Conservation (phyloP, 1,284 basidiomycete species). For the Cronartium quercuum region DNA sequence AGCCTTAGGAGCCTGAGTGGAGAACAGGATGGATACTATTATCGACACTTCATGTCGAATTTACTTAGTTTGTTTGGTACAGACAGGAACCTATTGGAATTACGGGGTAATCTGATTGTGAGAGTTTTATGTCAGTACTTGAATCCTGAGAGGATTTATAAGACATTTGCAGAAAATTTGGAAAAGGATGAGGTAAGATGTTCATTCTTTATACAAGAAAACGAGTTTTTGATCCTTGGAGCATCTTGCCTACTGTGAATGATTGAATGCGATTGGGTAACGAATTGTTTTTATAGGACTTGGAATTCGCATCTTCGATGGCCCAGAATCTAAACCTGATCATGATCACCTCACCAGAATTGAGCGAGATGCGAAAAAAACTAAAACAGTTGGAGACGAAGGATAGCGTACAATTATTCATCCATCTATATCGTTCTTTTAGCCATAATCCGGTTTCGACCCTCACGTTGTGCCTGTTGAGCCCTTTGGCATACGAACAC, state of each 20-base stretch:
- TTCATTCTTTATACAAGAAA: too few species aligned
- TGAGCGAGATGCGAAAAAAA: constrained; percentile 84
- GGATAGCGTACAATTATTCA: constrained; percentile 90
- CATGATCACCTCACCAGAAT: constrained; percentile 89
- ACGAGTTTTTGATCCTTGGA: neutral
- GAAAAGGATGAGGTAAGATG: constrained; percentile 85
- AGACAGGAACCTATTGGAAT: constrained; percentile 80
- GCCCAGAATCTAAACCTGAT: constrained; percentile 96
- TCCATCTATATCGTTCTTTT: constrained; percentile 90
- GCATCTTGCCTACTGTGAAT: neutral
- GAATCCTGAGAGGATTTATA: constrained; percentile 91
- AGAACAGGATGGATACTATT: constrained; percentile 87
- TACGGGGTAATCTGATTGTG: constrained; percentile 89
- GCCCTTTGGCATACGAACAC: constrained; percentile 91
- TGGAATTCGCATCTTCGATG: constrained; percentile 94
- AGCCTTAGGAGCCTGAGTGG: constrained; percentile 57
- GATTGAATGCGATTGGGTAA: too few species aligned
- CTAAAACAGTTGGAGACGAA: constrained; percentile 90
- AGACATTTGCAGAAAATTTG: constrained; percentile 90
- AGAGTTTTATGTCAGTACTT: constrained; percentile 88
- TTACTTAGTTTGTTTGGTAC: constrained; percentile 91
- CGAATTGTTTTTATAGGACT: constrained; percentile 60
- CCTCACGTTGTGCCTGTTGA: constrained; percentile 88
- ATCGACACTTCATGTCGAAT: constrained; percentile 91
- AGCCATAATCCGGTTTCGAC: constrained; percentile 97